Percentiles rank a stretch among this genome's conserved stretches.
These are phyloP conservation scores for Lathyrus aphaca DNA, from an alignment of 306 rosid species.

Conservation along the genomic window DNA sequence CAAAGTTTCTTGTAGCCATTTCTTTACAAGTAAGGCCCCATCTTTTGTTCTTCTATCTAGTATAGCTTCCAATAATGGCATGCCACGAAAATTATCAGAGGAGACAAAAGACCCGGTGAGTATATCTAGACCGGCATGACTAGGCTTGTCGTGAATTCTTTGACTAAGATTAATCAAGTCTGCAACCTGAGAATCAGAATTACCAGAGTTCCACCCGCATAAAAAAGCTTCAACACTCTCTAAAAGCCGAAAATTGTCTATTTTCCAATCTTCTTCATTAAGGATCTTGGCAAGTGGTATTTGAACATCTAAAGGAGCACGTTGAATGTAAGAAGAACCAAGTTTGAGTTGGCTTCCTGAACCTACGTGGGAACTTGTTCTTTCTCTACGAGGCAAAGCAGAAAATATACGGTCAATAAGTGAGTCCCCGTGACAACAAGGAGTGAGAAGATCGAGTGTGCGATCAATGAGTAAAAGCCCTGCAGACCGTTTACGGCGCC, in stretches of 20 bases:
- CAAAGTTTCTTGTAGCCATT: conserved; percentile 90
- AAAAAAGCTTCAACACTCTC: conserved; percentile 77
- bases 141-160: conserved; percentile 52
- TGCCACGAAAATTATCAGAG: conserved; percentile 76
- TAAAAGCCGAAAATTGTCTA: conserved; percentile 55
- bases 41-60: conserved; percentile 86
- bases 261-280: conserved; percentile 56
- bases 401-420: conserved; percentile 83
- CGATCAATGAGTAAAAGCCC: conserved; percentile 88
- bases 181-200: conserved; percentile 56
- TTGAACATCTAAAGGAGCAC: conserved; percentile 78
- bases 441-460: conserved; percentile 94
- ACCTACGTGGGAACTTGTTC: conserved; percentile 47
- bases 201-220: conserved; percentile 74
- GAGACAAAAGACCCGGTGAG: conserved; percentile 72
- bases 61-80: conserved; percentile 80
- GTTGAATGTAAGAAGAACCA: conserved; percentile 58
- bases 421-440: conserved; percentile 93
- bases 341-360: conserved; percentile 58
- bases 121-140: conserved; percentile 47
- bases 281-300: conserved; percentile 73
- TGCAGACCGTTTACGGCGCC: conserved; percentile 82
- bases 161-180: conserved; percentile 59
- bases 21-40: conserved; percentile 77
- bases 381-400: conserved; percentile 68